Evolutionary conservation across 768 basidiomycete genomes (phyloP), one percentile per base, ranked within the genome.

Genomic region (Cystofilobasidium bisporidii): DNA sequence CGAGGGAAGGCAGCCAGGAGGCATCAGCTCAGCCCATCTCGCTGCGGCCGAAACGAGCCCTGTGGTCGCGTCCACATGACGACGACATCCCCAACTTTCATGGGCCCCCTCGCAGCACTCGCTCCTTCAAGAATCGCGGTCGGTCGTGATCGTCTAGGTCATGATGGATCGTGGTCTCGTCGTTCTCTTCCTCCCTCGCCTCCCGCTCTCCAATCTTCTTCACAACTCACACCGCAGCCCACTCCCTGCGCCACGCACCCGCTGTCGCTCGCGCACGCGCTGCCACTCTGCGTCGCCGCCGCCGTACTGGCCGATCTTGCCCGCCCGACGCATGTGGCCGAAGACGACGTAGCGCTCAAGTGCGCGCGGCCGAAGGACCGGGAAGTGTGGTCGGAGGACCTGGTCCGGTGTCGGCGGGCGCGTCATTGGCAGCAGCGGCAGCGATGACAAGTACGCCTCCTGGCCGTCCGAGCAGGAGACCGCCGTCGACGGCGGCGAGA

Each of bases 311-410:
- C 53, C 53, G 20, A 56, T 56, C 53, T 56, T 56, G 53, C 53
- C 53, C 3, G 53, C 53, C 10, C 53, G 53, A 15, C 30, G 53
- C 53, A 56, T 56, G 53, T 56, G 53, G 26, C 53, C 53, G 18
- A 56, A 56, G 14, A 56, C 53, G 53, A 56, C 53, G 28, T 32
- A 56, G 15, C 53, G 53, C 20, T 56, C 53, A 10, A 56, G 53
- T 18, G 53, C 53, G 28, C 53, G 53, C 12, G 53, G 53, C 3
- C 53, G 53, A 14, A 30, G 53, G 30, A 56, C 53, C 28, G 53
- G 53, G 53, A 56, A 56, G 30, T 30, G 53, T 2, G 53, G 53
- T 9, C 53, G 53, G 28, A 56, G 53, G 30, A 56, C 53, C n/a
- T 56, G 28, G 30, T 26, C 26, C 28, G 53, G 53, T 6, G 28